phyloP scores from a whole-genome alignment of 2,329 filamentous ascomycete species.

The Pseudocercospora musae region DNA sequence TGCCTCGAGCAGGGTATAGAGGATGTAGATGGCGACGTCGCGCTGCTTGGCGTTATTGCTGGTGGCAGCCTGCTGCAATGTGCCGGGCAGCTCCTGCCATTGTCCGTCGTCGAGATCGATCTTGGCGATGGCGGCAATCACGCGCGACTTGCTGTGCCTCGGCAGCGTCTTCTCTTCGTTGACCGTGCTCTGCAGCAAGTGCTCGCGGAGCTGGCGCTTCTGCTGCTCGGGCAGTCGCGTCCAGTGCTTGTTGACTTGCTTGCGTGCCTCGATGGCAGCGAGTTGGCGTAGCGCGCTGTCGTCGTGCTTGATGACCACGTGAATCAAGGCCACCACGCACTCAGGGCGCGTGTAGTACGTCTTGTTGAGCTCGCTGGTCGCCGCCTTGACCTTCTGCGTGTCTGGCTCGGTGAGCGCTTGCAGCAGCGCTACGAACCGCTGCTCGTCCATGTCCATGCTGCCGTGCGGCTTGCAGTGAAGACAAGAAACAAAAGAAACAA shows the following conservation, averaged over 20 bases:
- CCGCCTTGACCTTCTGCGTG: slow-evolving; percentile 72
- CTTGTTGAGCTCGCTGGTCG: slow-evolving; percentile 86
- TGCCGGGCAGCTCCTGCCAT: slow-evolving; percentile 76
- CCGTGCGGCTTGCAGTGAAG: too few relatives aligned
- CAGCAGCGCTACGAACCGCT: slow-evolving; percentile 81
- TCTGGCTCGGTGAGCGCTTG: slow-evolving; percentile 85
- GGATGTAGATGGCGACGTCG: slow-evolving; percentile 87
- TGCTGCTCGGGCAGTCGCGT: slow-evolving; percentile 66
- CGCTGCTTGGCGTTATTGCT: slow-evolving; percentile 73
- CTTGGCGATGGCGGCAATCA: slow-evolving; percentile 82
- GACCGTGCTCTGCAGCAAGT: slow-evolving; percentile 79
- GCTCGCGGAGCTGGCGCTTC: slow-evolving; percentile 75
- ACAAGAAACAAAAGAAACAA: slow-evolving; percentile 6
- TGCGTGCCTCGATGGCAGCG: slow-evolving; percentile 83
- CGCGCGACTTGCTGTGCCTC: slow-evolving; percentile 81
- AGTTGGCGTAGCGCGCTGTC: slow-evolving; percentile 74
- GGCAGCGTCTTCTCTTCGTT: slow-evolving; percentile 73
- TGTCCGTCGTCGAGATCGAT: slow-evolving; percentile 83
- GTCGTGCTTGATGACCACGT: slow-evolving; percentile 79
- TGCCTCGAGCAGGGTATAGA: slow-evolving; percentile 86
- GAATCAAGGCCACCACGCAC: slow-evolving; percentile 79
- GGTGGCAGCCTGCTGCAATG: slow-evolving; percentile 74
- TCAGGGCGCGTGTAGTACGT: slow-evolving; percentile 86
- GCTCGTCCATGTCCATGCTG: too few relatives aligned
- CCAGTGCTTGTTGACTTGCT: slow-evolving; percentile 86